Base-by-base conservation (phyloP, 1,284 basidiomycete species). In the Rhodofomes roseus region DNA sequence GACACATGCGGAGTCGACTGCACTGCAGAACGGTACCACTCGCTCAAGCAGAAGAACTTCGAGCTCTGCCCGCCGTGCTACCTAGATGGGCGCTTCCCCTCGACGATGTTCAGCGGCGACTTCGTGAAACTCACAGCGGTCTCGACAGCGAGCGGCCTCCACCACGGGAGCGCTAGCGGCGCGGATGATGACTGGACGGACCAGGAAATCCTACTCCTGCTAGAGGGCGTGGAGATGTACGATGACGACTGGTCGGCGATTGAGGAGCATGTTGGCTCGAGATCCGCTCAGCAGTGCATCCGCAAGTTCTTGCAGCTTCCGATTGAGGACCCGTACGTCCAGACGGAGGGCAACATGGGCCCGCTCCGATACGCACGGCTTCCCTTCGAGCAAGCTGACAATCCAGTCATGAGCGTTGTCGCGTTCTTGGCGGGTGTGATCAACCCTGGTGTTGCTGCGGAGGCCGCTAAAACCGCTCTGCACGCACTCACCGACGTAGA, bases 381-480 rank as follows among this genome's bases (percentile, higher is more conserved):
- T 60, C 96, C 96, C 0, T 97, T 98, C 71, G 91, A 95, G 64
- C 92, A 95, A 70, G 87, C 92, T 1, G 97, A 98, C 70, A 99
- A 99, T 72, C 96, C 96, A 0, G 95, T 99, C 36, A 95, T 99
- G 95, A 95, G 92, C 73, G 96, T 99, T 25, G 95, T 99, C 14
- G 93, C 96, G 1, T 98, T 98, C 79, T 80, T 99, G 51, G 95
- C 96, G 16, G 91, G 91, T 18, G 94, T 96, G 1, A 92, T 99
- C 6, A 89, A 87, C 18, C 95, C 95, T 0, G 89, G 90, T 1
- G 91, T 98, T 4, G 96, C 96, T 0, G 92, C 94, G 0, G 95
- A 96, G 59, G 96, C 95, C 0, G 95, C 96, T 9, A 96, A 96
- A 73, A 89, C 89, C 6, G 95, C 95, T 0, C 76, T 98, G 52